Base-by-base conservation (phyloP, 768 basidiomycete species). In the Agaricus sinodeliciosus region DNA sequence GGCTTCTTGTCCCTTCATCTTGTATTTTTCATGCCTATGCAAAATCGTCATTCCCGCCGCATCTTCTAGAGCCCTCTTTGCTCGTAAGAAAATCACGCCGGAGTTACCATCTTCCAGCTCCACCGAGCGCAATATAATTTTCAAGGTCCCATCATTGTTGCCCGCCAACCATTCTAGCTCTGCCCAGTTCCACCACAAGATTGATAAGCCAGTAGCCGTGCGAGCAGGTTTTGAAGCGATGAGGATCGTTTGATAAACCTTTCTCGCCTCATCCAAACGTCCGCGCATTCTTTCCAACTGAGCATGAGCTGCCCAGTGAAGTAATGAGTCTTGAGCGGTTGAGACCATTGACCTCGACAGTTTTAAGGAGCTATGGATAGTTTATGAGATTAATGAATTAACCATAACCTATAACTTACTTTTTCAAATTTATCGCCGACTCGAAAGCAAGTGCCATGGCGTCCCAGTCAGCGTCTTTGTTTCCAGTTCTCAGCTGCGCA, bases 131-230 rank as follows among this genome's bases (percentile, higher is more conserved):
- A 84, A 63, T 40, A 84, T 72, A 28, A 86, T 72, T 34, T 73
- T 68, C 35, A 81, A 63, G 12, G 84, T 76, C 31, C 75, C 71
- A 28, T 79, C 75, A 16, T 69, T 62, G 28, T 74, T 59, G 1
- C 80, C 77, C 12, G 70, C 64, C 9, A 89, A 63, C 90, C 90
- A 93, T 65, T 90, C 89, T 76, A 89, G 77, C 59, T 92, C 84
- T 1, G 84, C 85, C 87, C 88, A 92, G 59, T 84, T 80, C 82
- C 83, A 90, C 86, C 86, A 92, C 55, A 92, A 62, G 51, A 64
- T 65, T 18, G 75, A 70, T 13, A 67, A 61, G 28, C 71, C 76
- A 4, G 62, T 61, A 28, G 68, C 65, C 9, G 63, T 66, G 5
- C 66, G 60, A 13, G 65, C 48, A 22, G 69, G 66, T 2, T 72